Evolutionary conservation across 306 rosid species (phyloP).

Genomic region (Leucaena leucocephala): DNA sequence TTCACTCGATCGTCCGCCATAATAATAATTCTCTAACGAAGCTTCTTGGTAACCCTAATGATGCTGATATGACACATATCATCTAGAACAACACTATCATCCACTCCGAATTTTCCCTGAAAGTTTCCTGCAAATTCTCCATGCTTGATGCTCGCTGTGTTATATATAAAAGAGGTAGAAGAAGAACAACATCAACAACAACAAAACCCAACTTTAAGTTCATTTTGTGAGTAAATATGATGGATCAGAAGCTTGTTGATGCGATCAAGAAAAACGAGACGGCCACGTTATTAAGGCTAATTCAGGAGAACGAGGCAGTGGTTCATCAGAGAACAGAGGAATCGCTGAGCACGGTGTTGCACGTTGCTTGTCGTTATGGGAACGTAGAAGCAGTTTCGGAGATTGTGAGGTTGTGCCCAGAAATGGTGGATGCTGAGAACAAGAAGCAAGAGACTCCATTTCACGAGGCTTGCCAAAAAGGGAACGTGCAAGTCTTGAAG

Average conservation of each 20-base stretch:
- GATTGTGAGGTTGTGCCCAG: slow-evolving; percentile 56
- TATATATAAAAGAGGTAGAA: slow-evolving; percentile 26
- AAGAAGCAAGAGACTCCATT: slow-evolving; percentile 59
- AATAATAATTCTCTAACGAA: slow-evolving; percentile 10
- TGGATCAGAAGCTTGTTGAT: slow-evolving; percentile 55
- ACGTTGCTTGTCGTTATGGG: slow-evolving; percentile 64
- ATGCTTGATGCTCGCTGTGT: background rate
- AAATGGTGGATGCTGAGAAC: slow-evolving; percentile 61
- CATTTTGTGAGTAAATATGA: slow-evolving; percentile 7
- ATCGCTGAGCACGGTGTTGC: slow-evolving; percentile 58
- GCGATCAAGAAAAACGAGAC: slow-evolving; percentile 50
- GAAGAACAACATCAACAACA: background rate
- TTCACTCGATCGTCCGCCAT: background rate
- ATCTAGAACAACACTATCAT: background rate
- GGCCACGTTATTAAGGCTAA: slow-evolving; percentile 39
- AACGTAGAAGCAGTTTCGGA: slow-evolving; percentile 50
- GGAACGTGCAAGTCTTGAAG: slow-evolving; percentile 43
- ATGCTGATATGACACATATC: background rate
- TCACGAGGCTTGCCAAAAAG: slow-evolving; percentile 61
- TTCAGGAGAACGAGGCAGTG: slow-evolving; percentile 47
- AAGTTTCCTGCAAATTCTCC: slow-evolving; percentile 13
- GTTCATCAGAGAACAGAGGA: slow-evolving; percentile 52
- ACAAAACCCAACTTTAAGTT: background rate
- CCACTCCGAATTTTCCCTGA: slow-evolving; percentile 34
- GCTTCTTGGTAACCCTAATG: slow-evolving; percentile 1